phyloP scores from a whole-genome alignment of 805 yeast species.

The Lipomyces yamadae region DNA sequence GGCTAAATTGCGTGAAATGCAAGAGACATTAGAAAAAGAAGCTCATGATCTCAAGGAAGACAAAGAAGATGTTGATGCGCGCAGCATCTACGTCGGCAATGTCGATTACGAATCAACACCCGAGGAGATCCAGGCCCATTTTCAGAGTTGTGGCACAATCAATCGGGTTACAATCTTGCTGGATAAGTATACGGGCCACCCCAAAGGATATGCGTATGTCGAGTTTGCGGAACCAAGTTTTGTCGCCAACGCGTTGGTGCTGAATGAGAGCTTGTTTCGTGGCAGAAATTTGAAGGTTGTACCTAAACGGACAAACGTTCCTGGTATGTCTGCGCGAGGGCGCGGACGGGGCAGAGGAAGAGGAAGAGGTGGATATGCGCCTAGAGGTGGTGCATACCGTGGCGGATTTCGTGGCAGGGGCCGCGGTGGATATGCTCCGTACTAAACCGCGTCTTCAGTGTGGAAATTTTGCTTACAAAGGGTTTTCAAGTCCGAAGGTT shows the following conservation, averaged over 20 bases:
- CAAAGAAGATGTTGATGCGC: conserved; percentile 71
- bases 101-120: conserved; percentile 82
- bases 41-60: conserved; percentile 52
- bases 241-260: conserved; percentile 66
- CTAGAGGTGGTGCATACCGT: conserved; percentile 42
- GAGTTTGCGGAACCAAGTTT: conserved; percentile 75
- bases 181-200: conserved; percentile 76
- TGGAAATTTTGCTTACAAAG: not conserved
- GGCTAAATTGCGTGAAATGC: conserved; percentile 62
- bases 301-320: conserved; percentile 81
- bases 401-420: conserved; percentile 52
- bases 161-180: conserved; percentile 78
- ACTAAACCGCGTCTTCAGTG: conserved; percentile 41
- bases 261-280: conserved; percentile 68
- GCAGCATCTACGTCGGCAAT: conserved; percentile 81
- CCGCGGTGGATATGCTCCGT: conserved; percentile 55
- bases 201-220: conserved; percentile 81
- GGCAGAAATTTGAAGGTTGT: conserved; percentile 75
- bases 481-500: not conserved
- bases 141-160: conserved; percentile 70
- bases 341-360: conserved; percentile 58
- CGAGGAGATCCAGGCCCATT: conserved; percentile 76
- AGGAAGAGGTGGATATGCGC: conserved; percentile 42
- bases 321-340: conserved; percentile 63
- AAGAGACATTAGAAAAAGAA: conserved; percentile 54